A percentile compares a stretch with the other conserved stretches of the same genome.
These are phyloP conservation scores for Paxillus involutus DNA, from an alignment of 768 basidiomycete genomes.

Conservation along the genomic window DNA sequence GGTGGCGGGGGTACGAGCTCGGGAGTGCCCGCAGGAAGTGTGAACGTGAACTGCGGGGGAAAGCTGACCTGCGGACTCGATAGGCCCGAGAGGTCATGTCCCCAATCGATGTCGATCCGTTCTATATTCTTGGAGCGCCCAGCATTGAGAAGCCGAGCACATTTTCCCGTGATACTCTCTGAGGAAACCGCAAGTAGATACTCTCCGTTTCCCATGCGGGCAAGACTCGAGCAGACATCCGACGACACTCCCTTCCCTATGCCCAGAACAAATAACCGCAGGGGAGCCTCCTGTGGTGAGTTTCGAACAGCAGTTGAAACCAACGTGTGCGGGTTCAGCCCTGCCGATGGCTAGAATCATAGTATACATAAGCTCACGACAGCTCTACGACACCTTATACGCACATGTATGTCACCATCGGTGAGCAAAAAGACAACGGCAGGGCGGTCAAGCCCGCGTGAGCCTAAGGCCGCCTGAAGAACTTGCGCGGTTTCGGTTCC, in stretches of 20 bases:
- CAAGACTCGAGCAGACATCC: constrained; percentile 53
- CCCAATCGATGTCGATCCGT: constrained; percentile 52
- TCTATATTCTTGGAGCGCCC: constrained; percentile 48
- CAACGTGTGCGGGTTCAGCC: constrained; percentile 15
- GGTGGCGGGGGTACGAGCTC: constrained; percentile 35
- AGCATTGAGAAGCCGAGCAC: constrained; percentile 49
- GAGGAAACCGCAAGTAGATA: constrained; percentile 44
- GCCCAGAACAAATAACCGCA: constrained; percentile 59
- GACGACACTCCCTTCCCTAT: constrained; percentile 53
- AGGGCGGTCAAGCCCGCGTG: constrained; percentile 35
- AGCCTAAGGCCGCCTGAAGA: constrained; percentile 37
- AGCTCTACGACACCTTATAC: background rate
- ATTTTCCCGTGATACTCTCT: constrained; percentile 50
- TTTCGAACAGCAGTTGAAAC: constrained; percentile 32
- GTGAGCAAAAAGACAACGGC: constrained; percentile 58
- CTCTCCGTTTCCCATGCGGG: constrained; percentile 51
- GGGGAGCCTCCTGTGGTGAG: constrained; percentile 29
- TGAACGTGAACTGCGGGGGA: constrained; percentile 16
- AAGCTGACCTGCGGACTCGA: background rate
- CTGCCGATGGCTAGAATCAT: constrained; percentile 9
- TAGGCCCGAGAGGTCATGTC: constrained; percentile 7
- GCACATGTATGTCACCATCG: constrained; percentile 46
- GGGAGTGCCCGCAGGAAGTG: constrained; percentile 8
- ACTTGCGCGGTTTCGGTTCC: constrained; percentile 54
- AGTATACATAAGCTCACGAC: background rate